Evolutionary conservation across 1,284 basidiomycete species (phyloP).

Genomic region (Ceratobasidium sp.): DNA sequence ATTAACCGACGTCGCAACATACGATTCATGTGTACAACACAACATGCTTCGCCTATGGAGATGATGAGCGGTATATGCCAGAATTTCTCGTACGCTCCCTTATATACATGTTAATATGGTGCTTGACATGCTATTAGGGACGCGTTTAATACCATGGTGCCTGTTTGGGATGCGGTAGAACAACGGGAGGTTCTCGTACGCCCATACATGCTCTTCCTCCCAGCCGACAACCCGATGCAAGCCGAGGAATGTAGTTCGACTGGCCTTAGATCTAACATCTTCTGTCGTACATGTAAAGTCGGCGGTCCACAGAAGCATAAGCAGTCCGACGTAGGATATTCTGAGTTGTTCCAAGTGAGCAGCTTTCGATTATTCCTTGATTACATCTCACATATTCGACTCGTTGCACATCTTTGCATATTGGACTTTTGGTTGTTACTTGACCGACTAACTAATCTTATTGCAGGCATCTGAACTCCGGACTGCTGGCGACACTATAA

Average conservation of each 20-base stretch:
- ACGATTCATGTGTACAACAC: conserved; percentile 39
- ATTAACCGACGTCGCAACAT: conserved; percentile 21
- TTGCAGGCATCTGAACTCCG: conserved; percentile 28
- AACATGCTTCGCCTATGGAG: conserved; percentile 35
- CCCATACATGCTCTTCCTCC: conserved; percentile 6
- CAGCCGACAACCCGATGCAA: conserved; percentile 49
- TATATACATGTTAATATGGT: background rate
- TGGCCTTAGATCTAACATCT: conserved; percentile 36
- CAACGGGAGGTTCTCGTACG: conserved; percentile 51
- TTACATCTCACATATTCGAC: no score
- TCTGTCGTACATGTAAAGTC: conserved; percentile 47
- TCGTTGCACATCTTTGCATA: no score
- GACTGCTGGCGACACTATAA: conserved; percentile 46
- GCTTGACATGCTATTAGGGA: background rate
- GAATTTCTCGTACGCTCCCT: background rate
- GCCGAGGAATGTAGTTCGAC: conserved; percentile 37
- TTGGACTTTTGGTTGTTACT: no score
- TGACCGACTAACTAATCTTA: no score
- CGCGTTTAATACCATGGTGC: conserved; percentile 37
- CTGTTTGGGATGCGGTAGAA: conserved; percentile 52
- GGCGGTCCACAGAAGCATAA: conserved; percentile 40
- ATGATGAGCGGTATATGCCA: conserved; percentile 4
- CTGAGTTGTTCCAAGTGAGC: conserved; percentile 42
- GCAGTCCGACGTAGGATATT: conserved; percentile 39
- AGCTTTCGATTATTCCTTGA: no score